Evolutionary conservation across 352 stramenopile species (phyloP).

Genomic region (Phytophthora niederhauseri): DNA sequence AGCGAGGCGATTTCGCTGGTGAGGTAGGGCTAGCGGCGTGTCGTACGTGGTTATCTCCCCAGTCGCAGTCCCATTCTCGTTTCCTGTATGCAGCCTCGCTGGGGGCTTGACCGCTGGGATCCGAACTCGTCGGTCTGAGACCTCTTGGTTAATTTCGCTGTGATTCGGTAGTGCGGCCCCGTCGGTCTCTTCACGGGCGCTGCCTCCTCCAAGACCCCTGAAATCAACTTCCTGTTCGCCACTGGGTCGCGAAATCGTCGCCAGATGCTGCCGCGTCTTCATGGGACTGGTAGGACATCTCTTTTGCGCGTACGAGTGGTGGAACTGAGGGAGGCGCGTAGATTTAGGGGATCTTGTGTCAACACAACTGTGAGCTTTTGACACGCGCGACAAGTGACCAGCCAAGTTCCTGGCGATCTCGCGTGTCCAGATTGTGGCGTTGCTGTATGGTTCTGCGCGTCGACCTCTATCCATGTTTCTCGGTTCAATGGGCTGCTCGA

Average conservation of each 20-base stretch:
- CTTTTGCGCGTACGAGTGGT: constrained; percentile 45
- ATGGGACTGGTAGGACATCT: constrained; percentile 53
- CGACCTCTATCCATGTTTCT: constrained; percentile 70
- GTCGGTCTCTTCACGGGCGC: constrained; percentile 27
- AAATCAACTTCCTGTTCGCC: constrained; percentile 15
- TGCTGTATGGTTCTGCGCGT: constrained; percentile 79
- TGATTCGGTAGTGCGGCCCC: constrained; percentile 3
- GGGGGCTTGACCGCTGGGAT: constrained; percentile 25
- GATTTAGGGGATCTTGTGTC: constrained; percentile 73
- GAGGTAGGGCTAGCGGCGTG: constrained; percentile 16
- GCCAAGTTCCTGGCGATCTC: constrained; percentile 77
- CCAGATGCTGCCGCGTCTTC: constrained; percentile 38
- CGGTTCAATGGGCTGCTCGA: not conserved
- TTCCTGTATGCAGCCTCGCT: constrained; percentile 6
- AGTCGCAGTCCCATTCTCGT: not conserved
- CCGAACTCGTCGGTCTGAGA: constrained; percentile 9
- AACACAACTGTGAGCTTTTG: constrained; percentile 73
- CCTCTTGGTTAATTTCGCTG: constrained; percentile 25
- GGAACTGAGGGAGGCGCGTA: constrained; percentile 51
- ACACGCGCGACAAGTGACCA: constrained; percentile 68
- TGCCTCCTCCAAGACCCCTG: constrained; percentile 9
- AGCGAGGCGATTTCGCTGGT: constrained; percentile 22
- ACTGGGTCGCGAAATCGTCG: constrained; percentile 10
- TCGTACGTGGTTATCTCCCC: constrained; percentile 28
- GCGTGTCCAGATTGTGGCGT: constrained; percentile 75